These are phyloP conservation scores for Tritrichomonas musculus DNA, from an alignment of 208 protist genomes.

Conservation along the genomic window DNA sequence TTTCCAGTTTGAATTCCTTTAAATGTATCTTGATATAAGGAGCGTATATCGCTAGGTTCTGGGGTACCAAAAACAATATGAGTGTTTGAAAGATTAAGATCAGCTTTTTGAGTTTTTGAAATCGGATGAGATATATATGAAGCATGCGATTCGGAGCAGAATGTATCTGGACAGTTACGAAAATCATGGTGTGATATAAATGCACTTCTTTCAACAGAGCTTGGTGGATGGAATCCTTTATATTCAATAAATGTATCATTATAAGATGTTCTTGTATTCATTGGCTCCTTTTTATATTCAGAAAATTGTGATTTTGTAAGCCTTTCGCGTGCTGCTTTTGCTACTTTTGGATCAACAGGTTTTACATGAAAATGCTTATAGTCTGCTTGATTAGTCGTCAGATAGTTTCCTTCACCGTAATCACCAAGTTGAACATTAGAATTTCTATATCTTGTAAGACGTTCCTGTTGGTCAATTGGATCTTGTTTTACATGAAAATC, in stretches of 20 bases:
- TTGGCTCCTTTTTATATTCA: neutral
- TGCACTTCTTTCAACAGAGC: neutral
- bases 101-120: no score
- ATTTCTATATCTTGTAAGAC: neutral
- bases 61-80: neutral
- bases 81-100: neutral
- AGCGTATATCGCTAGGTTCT: neutral
- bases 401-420: neutral
- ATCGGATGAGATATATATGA: neutral
- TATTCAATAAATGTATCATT: neutral
- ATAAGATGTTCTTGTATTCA: neutral
- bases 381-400: neutral
- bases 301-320: neutral
- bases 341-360: neutral
- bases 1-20: neutral
- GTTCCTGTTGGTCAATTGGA: neutral
- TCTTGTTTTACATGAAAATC: neutral
- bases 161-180: neutral
- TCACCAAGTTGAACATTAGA: neutral
- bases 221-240: neutral
- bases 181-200: constrained; percentile 23
- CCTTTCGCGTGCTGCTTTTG: neutral
- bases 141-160: neutral
- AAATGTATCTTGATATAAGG: constrained; percentile 2
- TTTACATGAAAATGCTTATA: neutral